Evolutionary conservation across 2,329 filamentous ascomycete genomes (phyloP), one percentile per base, ranked within the genome.

Genomic region (Sarocladium strictum): DNA sequence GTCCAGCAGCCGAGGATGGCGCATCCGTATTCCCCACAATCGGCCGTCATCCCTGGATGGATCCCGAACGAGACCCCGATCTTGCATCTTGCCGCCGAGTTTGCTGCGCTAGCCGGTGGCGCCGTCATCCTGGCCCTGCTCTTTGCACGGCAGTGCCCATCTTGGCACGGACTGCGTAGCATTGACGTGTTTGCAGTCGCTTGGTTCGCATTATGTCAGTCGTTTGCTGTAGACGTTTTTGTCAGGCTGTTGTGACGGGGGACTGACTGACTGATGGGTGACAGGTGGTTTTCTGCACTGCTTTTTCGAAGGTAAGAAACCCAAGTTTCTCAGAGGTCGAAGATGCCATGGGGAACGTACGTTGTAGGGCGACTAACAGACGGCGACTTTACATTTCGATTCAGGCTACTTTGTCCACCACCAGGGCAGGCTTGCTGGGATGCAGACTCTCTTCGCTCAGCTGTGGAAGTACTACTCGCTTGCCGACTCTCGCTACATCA

Each of bases 401-500:
- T 14, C 41, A 85, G 83, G 86, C 35, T 96, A 95, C 69, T 95
- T 90, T 66, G 78, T 91, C 58, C 69, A 81, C 59, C 83, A 92
- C 66, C 86, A 89, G 67, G 70, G 74, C 21, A 74, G 72, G 23
- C 78, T 96, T 66, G 82, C 84, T 0, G 74, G 79, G 11, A 82
- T 82, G 57, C 86, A 90, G 66, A 84, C 85, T 54, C 72, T 94
- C 7, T 86, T 92, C 55, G 89, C 86, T 2, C 90, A 96, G 73
- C 76, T 96, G 43, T 96, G 91, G 91, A 96, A 96, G 67, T 91
- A 96, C 70, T 96, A 96, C 67, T 80, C 89, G 2, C 78, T 92
- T 32, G 92, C 89, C 2, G 91, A 96, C 72, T 95, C 90, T 54
- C 80, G 91, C 41, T 96, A 96, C 65, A 74, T 96, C 61, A 91